Evolutionary conservation across 768 basidiomycete genomes (phyloP).

Genomic region (Chalciporus chontae): DNA sequence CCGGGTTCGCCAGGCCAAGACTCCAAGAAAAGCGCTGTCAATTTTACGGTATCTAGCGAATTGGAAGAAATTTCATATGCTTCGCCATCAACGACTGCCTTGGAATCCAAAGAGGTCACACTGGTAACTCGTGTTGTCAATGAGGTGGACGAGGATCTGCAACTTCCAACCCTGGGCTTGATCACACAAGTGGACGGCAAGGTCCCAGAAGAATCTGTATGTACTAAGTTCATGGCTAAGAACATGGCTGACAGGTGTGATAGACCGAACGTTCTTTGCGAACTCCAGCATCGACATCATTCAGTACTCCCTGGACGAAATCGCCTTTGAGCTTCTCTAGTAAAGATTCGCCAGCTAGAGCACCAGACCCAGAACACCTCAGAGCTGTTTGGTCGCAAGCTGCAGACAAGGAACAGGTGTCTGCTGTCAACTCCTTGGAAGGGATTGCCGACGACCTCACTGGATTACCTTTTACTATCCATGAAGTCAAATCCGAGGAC

Average conservation of each 20-base stretch:
- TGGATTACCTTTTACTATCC: constrained; percentile 73
- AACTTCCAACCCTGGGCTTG: constrained; percentile 20
- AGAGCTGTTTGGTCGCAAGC: constrained; percentile 84
- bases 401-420: constrained; percentile 62
- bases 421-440: constrained; percentile 76
- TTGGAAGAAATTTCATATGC: constrained; percentile 40
- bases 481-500: constrained; percentile 85
- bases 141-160: constrained; percentile 8
- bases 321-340: constrained; percentile 47
- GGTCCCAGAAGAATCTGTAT: constrained; percentile 52
- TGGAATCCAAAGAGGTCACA: constrained; percentile 6
- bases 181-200: constrained; percentile 42
- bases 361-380: constrained; percentile 79
- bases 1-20: constrained; percentile 50
- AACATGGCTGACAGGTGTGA: constrained; percentile 11
- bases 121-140: constrained; percentile 5
- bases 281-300: constrained; percentile 42
- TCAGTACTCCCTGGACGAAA: constrained; percentile 49
- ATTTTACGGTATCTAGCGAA: constrained; percentile 79
- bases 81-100: constrained; percentile 7
- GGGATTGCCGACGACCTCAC: constrained; percentile 82
- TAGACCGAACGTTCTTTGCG: constrained; percentile 44
- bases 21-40: constrained; percentile 46
- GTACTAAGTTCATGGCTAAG: constrained; percentile 19
- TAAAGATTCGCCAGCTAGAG: constrained; percentile 67